Base-by-base conservation (phyloP, 2,329 filamentous ascomycete species). In the Botrytis pseudocinerea region DNA sequence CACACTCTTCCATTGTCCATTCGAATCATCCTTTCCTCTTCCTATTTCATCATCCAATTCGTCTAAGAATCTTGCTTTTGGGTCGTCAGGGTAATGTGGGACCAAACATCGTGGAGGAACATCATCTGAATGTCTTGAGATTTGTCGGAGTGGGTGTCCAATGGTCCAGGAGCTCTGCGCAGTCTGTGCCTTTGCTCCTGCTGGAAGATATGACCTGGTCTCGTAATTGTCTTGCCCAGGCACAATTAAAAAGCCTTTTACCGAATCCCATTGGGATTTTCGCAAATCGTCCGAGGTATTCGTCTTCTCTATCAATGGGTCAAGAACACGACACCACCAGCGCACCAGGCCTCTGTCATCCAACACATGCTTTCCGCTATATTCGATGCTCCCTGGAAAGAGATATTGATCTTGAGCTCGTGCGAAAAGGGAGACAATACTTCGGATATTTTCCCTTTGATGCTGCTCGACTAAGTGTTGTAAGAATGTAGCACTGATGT, bases 291-390 rank as follows among this genome's bases (percentile, higher is more conserved):
- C 22, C 0, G 54, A 48, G 8, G 16, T 65, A 22, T 65, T 69
- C 25, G 74, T 81, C 78, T 75, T 77, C 80, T 82, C 76, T 81
- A 86, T 80, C 79, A 98, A 85, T 0, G 93, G 92, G 79, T 98
- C 92, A 20, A 98, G 83, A 18, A 95, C 93, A 25, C 89, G 91
- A 80, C 94, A 97, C 96, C 96, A 99, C 96, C 96, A 99, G 79
- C 91, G 93, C 32, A 99, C 93, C 69, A 99, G 85, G 0, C 93
- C 93, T 46, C 94, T 87, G 79, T 99, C 96, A 78, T 97, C 94
- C 14, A 98, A 85, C 0, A 99, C 92, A 83, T 99, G 96, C 81
- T 99, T 99, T 3, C 89, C 88, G 28, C 83, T 82, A 81, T 98
- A 95, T 74, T 97, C 91, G 57, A 94, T 89, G 79, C 95, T 98